Percentiles rank a stretch among this genome's conserved stretches.
These are phyloP conservation scores for Paramecium pentaurelia DNA, from an alignment of 73 alveolate species.

Conservation along the genomic window DNA sequence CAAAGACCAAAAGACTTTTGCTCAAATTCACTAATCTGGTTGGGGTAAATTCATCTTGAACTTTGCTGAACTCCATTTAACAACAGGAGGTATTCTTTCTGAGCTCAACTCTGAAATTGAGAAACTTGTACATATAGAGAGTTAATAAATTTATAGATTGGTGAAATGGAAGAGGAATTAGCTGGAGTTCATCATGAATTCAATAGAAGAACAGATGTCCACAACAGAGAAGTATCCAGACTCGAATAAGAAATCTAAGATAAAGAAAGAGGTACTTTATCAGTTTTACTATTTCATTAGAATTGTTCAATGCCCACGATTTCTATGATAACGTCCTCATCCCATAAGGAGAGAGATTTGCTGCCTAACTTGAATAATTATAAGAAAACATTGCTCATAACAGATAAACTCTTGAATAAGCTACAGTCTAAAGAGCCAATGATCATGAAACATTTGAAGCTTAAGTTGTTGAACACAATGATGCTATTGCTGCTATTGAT, in stretches of 20 bases:
- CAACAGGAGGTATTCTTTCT: conserved; percentile 2
- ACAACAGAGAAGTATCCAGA: conserved; percentile 52
- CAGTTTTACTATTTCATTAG: neutral
- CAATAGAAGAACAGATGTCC: conserved; percentile 21
- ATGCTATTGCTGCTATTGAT: conserved; percentile 24
- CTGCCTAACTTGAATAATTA: conserved; percentile 31
- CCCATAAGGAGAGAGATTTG: conserved; percentile 51
- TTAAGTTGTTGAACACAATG: conserved; percentile 3
- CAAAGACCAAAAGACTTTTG: conserved; percentile 19
- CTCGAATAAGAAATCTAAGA: conserved; percentile 57
- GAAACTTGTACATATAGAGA: neutral
- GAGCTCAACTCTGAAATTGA: conserved; percentile 17
- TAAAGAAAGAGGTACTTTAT: conserved; percentile 15
- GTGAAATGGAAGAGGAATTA: conserved; percentile 17
- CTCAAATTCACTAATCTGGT: conserved; percentile 22
- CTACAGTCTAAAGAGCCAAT: neutral
- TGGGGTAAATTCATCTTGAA: conserved; percentile 41
- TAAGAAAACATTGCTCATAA: neutral
- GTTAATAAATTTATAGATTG: neutral
- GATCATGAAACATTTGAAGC: conserved; percentile 21
- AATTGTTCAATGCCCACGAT: conserved; percentile 52
- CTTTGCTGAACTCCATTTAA: conserved; percentile 42
- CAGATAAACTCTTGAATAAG: conserved; percentile 25
- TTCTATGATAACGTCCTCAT: conserved; percentile 41
- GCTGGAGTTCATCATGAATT: conserved; percentile 17